These are phyloP conservation scores for Oryza punctata DNA, from an alignment of 176 grass and related monocot species.

Conservation along the genomic window DNA sequence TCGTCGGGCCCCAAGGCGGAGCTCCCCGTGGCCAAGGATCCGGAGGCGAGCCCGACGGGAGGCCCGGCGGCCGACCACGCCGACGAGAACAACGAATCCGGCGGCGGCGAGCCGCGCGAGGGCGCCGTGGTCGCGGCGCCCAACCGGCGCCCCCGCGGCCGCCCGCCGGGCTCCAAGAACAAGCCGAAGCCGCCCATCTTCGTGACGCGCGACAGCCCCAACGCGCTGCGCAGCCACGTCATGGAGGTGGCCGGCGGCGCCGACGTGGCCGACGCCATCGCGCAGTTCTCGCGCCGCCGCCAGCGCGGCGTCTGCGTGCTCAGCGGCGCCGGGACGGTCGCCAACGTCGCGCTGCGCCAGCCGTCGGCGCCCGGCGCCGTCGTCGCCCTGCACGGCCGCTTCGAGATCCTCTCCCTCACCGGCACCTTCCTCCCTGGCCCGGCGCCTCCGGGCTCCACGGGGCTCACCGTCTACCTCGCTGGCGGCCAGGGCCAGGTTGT, in stretches of 20 bases:
- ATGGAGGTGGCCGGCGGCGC: constrained; percentile 90
- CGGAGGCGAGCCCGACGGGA: constrained; percentile 39
- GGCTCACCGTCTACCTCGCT: constrained; percentile 85
- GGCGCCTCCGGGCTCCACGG: constrained; percentile 81
- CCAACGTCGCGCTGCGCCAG: constrained; percentile 87
- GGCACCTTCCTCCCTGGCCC: constrained; percentile 92
- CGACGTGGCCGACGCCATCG: constrained; percentile 84
- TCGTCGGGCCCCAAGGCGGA: constrained; percentile 54
- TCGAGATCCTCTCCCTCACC: constrained; percentile 93
- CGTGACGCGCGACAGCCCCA: constrained; percentile 89
- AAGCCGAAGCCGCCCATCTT: constrained; percentile 97
- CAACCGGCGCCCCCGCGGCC: constrained; percentile 74
- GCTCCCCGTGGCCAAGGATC: constrained; percentile 38
- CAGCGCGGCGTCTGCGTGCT: constrained; percentile 97
- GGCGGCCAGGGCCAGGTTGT: constrained; percentile 93
- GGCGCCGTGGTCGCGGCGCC: constrained; percentile 54
- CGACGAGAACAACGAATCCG: constrained; percentile 61
- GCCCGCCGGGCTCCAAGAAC: constrained; percentile 95
- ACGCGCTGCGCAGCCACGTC: constrained; percentile 88
- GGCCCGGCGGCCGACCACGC: constrained; percentile 24
- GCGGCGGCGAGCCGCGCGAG: constrained; percentile 61
- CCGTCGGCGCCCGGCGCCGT: constrained; percentile 72
- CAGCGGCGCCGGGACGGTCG: constrained; percentile 80
- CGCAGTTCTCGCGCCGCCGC: constrained; percentile 79
- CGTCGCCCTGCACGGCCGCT: constrained; percentile 79